These are phyloP conservation scores for Fibroporia radiculosa DNA, from an alignment of 768 basidiomycete genomes.

Conservation along the genomic window DNA sequence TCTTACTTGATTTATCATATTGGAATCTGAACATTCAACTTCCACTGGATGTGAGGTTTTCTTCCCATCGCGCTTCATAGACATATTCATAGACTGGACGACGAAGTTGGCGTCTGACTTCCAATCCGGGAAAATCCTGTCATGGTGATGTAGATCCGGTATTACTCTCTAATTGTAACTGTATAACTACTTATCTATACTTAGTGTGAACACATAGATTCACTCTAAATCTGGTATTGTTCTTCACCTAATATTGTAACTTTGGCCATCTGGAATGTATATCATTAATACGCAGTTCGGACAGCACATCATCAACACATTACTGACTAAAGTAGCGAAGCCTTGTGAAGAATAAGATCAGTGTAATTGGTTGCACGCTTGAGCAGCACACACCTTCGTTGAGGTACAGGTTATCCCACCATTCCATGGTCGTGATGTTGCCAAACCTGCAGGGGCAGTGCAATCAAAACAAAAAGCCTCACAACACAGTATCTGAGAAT, in stretches of 20 bases:
- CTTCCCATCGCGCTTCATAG: conserved; percentile 81
- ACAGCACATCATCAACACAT: background rate
- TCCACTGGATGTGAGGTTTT: conserved; percentile 90
- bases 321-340: conserved; percentile 74
- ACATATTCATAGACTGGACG: conserved; percentile 60
- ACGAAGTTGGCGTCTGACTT: conserved; percentile 79
- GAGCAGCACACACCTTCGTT: conserved; percentile 51
- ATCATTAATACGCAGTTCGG: conserved; percentile 5
- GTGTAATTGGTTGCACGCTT: background rate
- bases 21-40: conserved; percentile 85
- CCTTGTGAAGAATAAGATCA: conserved; percentile 30
- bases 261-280: conserved; percentile 63
- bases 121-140: conserved; percentile 80
- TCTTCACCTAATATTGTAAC: conserved; percentile 64
- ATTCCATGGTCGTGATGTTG: conserved; percentile 90
- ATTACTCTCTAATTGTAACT: no score
- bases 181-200: conserved; percentile 36
- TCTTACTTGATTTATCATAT: conserved; percentile 67
- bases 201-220: background rate
- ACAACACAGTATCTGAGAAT: background rate
- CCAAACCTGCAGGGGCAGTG: conserved; percentile 54
- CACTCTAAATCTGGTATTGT: conserved; percentile 1
- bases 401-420: conserved; percentile 84
- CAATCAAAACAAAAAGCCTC: background rate
- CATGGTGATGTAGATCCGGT: background rate